phyloP scores from a whole-genome alignment of 345 rosid genomes.

The Noccaea caerulescens region DNA sequence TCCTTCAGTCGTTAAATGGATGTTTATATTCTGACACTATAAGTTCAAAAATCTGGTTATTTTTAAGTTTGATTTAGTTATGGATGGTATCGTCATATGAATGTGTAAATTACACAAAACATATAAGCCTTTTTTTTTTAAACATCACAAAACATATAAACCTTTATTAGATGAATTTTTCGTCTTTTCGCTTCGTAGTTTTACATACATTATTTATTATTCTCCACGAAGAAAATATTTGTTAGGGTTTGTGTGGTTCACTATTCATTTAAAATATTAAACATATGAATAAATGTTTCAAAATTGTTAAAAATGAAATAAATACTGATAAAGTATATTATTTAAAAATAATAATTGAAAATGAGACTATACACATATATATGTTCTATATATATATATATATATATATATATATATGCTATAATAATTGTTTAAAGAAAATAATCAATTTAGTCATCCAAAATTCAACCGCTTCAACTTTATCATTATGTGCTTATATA shows the following conservation, averaged over 20 bases:
- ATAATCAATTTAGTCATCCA: not conserved
- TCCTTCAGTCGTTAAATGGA: not conserved
- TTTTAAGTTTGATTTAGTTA: not conserved
- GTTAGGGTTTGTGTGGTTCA: not conserved
- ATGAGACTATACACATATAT: not conserved
- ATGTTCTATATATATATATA: not conserved
- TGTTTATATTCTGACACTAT: not conserved
- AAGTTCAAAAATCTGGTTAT: not conserved
- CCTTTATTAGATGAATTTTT: not conserved
- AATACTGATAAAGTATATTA: not conserved
- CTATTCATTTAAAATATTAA: slow-evolving; percentile 5
- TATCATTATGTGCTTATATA: not conserved
- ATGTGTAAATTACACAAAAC: not conserved
- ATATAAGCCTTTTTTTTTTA: not conserved
- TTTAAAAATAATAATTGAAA: not conserved
- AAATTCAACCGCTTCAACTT: not conserved
- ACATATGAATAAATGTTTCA: not conserved
- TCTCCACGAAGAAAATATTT: not conserved
- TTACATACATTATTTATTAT: not conserved
- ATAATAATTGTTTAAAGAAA: not conserved
- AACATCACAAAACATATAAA: not conserved
- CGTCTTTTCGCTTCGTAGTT: not conserved
- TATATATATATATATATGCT: not conserved
- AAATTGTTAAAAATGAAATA: not conserved
- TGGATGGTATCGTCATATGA: not conserved